These are phyloP conservation scores for Triticum timopheevii DNA, from an alignment of 176 grass and related monocot genomes.

Conservation along the genomic window DNA sequence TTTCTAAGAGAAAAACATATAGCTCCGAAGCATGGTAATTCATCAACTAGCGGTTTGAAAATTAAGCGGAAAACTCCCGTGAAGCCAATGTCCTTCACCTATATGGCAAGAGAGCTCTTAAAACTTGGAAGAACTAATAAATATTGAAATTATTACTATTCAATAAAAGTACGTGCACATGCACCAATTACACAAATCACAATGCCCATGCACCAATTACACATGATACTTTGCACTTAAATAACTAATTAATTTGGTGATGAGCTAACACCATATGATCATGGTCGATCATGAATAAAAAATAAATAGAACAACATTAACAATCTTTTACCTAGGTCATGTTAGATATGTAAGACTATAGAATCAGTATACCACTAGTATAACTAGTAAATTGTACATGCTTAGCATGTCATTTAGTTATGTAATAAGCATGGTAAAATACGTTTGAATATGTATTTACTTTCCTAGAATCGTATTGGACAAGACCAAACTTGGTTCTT, in stretches of 20 bases:
- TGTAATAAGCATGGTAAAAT: no score
- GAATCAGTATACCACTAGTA: background rate
- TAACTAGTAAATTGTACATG: no score
- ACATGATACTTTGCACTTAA: background rate
- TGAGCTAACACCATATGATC: background rate
- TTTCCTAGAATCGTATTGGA: no score
- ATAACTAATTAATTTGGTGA: background rate
- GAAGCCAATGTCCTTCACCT: slow-evolving; percentile 89
- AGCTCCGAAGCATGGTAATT: slow-evolving; percentile 90
- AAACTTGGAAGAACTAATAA: background rate
- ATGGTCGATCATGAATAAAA: background rate
- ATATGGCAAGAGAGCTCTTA: slow-evolving; percentile 20
- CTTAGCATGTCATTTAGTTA: no score
- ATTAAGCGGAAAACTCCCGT: slow-evolving; percentile 89
- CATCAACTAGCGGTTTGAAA: slow-evolving; percentile 76
- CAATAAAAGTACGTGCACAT: slow-evolving; percentile 11
- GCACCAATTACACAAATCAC: background rate
- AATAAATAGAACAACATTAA: no score
- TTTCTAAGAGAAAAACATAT: slow-evolving; percentile 91
- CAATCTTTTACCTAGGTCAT: background rate
- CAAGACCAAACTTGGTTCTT: no score
- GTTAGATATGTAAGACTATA: background rate
- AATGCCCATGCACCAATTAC: background rate
- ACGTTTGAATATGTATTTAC: no score
- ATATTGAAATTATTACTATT: background rate